These are phyloP conservation scores for Nicotiana noctiflora DNA, from an alignment of 257 asterid species.

Conservation along the genomic window DNA sequence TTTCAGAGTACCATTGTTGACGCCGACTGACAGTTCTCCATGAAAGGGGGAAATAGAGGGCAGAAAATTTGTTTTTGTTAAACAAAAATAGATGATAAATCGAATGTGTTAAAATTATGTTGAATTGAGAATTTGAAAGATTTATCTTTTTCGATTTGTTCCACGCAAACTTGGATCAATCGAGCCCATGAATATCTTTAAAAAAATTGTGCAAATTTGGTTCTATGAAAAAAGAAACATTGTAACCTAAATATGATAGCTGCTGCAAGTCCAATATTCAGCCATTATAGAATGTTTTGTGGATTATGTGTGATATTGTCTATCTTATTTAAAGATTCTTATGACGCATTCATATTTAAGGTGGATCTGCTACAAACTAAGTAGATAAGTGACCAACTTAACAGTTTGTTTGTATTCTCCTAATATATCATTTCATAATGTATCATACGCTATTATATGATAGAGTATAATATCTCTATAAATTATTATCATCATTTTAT, in stretches of 20 bases:
- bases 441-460: no score
- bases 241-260: not conserved
- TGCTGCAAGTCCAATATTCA: not conserved
- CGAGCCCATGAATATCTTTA: no score
- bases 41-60: not conserved
- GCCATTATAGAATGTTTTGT: not conserved
- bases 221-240: not conserved
- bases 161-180: no score
- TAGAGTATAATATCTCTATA: no score
- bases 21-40: not conserved
- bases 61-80: not conserved
- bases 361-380: not conserved
- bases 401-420: no score
- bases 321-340: not conserved
- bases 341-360: not conserved
- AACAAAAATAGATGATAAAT: not conserved
- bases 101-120: not conserved
- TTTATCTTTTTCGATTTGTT: no score
- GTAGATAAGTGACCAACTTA: not conserved
- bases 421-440: no score
- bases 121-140: no score
- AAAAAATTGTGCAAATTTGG: no score
- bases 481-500: no score
- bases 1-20: not conserved
- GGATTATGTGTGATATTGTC: not conserved